Base-by-base conservation (phyloP, 352 stramenopile genomes). In the Phytophthora chlamydospora region DNA sequence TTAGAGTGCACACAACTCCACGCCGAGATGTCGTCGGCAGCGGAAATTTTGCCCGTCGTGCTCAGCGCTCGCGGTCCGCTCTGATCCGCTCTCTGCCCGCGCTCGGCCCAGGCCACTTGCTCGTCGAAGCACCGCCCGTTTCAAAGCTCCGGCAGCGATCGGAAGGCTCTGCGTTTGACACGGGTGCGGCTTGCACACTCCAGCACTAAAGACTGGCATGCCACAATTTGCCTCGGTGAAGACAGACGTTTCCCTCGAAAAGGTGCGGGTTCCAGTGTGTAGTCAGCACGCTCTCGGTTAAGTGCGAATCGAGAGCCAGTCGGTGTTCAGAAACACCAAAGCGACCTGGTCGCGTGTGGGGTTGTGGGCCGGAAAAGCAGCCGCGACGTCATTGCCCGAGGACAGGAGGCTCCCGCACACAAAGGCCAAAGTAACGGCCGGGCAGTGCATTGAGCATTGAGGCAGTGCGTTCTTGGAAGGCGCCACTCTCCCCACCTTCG, bases 321-420 rank as follows among this genome's bases (percentile, higher is more conserved):
- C 21, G 21, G 21, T 24, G 21, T 24, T 24, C 21, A 24, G 21
- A 24, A 24, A 24, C 21, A 24, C 21, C 21, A 24, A 11, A 29
- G 11, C 38, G 17, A 31, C 13, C 49, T 40, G 33, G 43, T 16
- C 14, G 55, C 5, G 54, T 59, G 55, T 57, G 31, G 34, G 50
- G 58, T 67, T 67, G 58, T 67, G 58, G 41, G 49, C 41, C 21
- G 21, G 21, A 24, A 24, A 24, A 24, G 21, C 21, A 24, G 21
- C 21, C 21, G 21, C 21, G 36, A 29, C 24, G 44, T 48, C 24
- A 63, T 32, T 50, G 40, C 36, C 44, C 44, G 45, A 56, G n/a
- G n/a, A n/a, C n/a, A n/a, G n/a, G n/a, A n/a, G 56, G 52, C 56
- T 64, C 42, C 36, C 32, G 43, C 42, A 63, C 45, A 57, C 36